Percentiles rank a stretch among this genome's conserved stretches.
phyloP scores from a whole-genome alignment of 2,329 filamentous ascomycete species.

The Alternaria triticimaculans region DNA sequence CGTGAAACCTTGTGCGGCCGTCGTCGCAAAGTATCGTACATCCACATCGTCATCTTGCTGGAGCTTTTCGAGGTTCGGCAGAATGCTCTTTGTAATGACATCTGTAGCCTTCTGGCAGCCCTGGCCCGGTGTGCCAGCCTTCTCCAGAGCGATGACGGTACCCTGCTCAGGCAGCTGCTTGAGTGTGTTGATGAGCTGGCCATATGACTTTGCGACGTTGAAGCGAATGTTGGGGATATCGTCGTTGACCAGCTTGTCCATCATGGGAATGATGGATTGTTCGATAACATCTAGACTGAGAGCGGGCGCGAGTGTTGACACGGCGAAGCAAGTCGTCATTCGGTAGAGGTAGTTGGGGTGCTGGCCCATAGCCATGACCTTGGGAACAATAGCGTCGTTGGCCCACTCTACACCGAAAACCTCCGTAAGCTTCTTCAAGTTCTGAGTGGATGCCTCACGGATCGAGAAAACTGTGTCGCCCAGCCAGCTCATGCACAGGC shows the following conservation, averaged over 20 bases:
- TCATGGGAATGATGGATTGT: conserved; percentile 91
- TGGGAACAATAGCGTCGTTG: conserved; percentile 94
- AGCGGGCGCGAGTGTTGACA: conserved; percentile 90
- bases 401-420: conserved; percentile 99
- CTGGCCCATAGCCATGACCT: conserved; percentile 97
- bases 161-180: conserved; percentile 88
- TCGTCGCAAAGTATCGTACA: conserved; percentile 96
- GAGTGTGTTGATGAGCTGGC: conserved; percentile 86
- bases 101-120: conserved; percentile 76
- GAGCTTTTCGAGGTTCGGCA: conserved; percentile 91
- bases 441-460: conserved; percentile 94
- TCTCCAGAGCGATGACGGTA: conserved; percentile 84
- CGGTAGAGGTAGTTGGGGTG: conserved; percentile 99
- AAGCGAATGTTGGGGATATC: conserved; percentile 99
- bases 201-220: conserved; percentile 98
- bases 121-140: conserved; percentile 66
- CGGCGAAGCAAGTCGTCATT: conserved; percentile 99
- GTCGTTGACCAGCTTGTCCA: conserved; percentile 90
- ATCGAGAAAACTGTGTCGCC: conserved; percentile 99
- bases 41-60: conserved; percentile 98
- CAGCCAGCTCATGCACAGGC: conserved; percentile 97
- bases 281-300: conserved; percentile 93
- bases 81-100: conserved; percentile 82
- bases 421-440: conserved; percentile 97
- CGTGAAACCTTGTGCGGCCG: conserved; percentile 68